Evolutionary conservation across 108 stramenopile genomes (phyloP), one percentile per base, ranked within the genome.

Genomic region (Skeletonema marinoi): DNA sequence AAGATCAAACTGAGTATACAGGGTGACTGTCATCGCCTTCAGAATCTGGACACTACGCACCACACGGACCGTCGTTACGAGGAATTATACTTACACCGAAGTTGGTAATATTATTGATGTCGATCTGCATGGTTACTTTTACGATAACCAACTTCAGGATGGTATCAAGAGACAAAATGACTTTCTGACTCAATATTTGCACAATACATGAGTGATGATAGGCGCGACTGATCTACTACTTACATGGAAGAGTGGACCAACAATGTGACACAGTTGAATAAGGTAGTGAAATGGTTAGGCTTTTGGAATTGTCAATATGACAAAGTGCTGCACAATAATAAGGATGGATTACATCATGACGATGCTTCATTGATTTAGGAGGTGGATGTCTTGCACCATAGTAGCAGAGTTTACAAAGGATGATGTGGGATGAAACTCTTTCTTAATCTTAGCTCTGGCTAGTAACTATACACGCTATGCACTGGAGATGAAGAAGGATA

Each of bases 261-360:
- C n/a, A 61, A 85, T 73, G 75, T 81, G 5, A 29, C 16, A 3
- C 19, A 67, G 5, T 48, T 81, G 17, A 85, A 85, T 65, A 65
- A 71, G 19, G 58, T 63, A 6, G 70, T 85, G 31, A 29, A 50
- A 21, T 85, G 79, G 79, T 33, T 85, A 29, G 80, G 84, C 21
- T 85, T 76, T 78, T 12, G 21, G 33, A 32, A 70, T 60, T 75
- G 74, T 61, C 21, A 59, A 41, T 75, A 10, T 41, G 13, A 29
- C 30, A 65, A 35, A 30, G 38, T 66, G 29, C 29, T 65, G 5
- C 70, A 71, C 62, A 30, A 71, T 32, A 71, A 71, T 65, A 13
- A 14, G n/a, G 16, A 71, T 25, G 61, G 70, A 29, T 71, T 50
- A 0, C n/a, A 25, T 5, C 25, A 25, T 4, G 54, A 56, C 9